phyloP scores from a whole-genome alignment of 441 rosid genomes.

The Euphorbia celastroides region DNA sequence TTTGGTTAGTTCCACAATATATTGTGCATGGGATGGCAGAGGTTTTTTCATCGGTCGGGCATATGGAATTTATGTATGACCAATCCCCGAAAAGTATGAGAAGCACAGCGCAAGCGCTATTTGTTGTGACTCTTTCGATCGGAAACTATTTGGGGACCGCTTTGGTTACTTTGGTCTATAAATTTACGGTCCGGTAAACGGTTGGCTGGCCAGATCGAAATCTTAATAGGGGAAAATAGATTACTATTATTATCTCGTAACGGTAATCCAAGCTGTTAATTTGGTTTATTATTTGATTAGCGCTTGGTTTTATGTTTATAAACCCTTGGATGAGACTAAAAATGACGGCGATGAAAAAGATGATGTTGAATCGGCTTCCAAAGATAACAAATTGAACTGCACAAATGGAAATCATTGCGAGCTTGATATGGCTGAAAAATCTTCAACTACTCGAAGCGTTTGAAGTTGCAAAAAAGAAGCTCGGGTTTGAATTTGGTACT shows the following conservation, averaged over 20 bases:
- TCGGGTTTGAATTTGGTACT: neutral
- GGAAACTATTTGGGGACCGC: neutral
- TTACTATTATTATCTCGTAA: neutral
- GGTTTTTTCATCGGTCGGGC: constrained; percentile 47
- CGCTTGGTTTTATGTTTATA: too few relatives aligned
- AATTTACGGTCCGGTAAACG: neutral
- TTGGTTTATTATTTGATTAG: neutral
- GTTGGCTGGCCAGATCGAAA: neutral
- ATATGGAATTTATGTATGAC: constrained; percentile 44
- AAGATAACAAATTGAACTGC: neutral
- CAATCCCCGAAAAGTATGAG: constrained; percentile 65
- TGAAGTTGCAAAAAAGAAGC: neutral
- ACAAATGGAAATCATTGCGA: neutral
- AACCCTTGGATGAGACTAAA: too few relatives aligned
- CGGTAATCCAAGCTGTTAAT: neutral
- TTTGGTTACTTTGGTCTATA: neutral
- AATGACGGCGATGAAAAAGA: too few relatives aligned
- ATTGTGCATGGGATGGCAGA: constrained; percentile 44
- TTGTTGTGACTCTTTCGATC: neutral
- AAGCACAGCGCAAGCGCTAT: neutral
- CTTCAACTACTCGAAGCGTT: neutral
- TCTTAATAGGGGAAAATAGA: neutral
- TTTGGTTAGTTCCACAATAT: constrained; percentile 53
- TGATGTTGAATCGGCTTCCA: neutral
- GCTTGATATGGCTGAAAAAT: neutral